A percentile compares a stretch with the other conserved stretches of the same genome.
phyloP scores from a whole-genome alignment of 257 asterid species.

The Solanum rostratum region DNA sequence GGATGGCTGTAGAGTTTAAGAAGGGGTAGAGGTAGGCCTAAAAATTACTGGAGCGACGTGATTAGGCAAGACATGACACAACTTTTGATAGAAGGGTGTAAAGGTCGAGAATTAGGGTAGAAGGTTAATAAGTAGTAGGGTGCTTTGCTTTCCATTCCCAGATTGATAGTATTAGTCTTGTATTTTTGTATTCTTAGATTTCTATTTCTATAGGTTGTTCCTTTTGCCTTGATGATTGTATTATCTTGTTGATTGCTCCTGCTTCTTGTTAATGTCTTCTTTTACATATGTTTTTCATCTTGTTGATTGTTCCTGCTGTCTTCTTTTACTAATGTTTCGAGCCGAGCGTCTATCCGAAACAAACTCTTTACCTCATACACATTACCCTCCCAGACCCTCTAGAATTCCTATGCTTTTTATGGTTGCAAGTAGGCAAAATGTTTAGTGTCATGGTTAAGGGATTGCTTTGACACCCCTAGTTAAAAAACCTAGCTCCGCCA shows the following conservation, averaged over 20 bases:
- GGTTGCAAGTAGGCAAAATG: neutral
- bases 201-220: too few relatives aligned
- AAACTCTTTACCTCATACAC: neutral
- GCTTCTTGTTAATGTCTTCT: neutral
- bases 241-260: neutral
- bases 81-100: neutral
- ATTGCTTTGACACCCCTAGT: too few relatives aligned
- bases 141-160: neutral
- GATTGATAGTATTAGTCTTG: too few relatives aligned
- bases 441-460: too few relatives aligned
- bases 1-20: neutral
- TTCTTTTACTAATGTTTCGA: too few relatives aligned
- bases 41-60: neutral
- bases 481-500: too few relatives aligned
- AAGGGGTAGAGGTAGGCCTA: neutral
- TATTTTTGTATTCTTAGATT: too few relatives aligned
- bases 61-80: rapidly evolving
- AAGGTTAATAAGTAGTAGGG: neutral
- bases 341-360: rapidly evolving
- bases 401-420: neutral
- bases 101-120: neutral
- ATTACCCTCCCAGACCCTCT: neutral
- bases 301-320: neutral
- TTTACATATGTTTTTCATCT: neutral
- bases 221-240: too few relatives aligned